A percentile compares a stretch with the other conserved stretches of the same genome.
Conservation (phyloP, 495 filamentous ascomycete species). For the Apodospora peruviana region DNA sequence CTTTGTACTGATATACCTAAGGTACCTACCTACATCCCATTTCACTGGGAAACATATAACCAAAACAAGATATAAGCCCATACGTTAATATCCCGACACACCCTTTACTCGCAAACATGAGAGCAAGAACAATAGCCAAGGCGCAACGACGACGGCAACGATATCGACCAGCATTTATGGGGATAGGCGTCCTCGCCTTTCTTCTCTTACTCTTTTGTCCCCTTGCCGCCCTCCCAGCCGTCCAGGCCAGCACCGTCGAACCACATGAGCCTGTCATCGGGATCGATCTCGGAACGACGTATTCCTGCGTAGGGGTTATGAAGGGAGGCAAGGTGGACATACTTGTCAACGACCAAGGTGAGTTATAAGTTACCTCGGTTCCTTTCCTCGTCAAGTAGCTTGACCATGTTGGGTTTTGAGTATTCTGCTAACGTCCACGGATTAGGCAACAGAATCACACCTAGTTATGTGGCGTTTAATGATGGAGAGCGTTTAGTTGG, state of each 20-base stretch:
- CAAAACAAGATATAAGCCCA: too few relatives aligned
- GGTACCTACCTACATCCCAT: too few relatives aligned
- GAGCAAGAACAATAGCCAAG: too few relatives aligned
- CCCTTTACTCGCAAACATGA: too few relatives aligned
- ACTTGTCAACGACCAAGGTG: conserved; percentile 75
- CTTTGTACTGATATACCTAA: too few relatives aligned
- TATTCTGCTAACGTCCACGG: background rate
- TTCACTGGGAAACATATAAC: too few relatives aligned
- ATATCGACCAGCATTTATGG: too few relatives aligned
- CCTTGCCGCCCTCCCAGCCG: conserved; percentile 60
- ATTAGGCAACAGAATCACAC: conserved; percentile 86
- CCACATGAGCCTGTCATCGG: conserved; percentile 72
- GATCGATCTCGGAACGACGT: conserved; percentile 97
- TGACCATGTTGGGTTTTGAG: background rate
- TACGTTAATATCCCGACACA: too few relatives aligned
- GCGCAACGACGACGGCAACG: too few relatives aligned
- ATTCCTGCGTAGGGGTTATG: conserved; percentile 97
- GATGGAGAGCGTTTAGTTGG: conserved; percentile 59
- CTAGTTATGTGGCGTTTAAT: conserved; percentile 93
- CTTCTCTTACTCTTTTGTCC: conserved; percentile 71
- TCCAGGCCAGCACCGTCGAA: conserved; percentile 61
- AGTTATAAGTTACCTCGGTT: background rate
- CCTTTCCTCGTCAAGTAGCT: background rate
- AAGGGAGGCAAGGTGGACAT: conserved; percentile 92
- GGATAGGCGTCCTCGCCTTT: too few relatives aligned